Base-by-base conservation (phyloP, 176 grass and related monocot species). In the Paspalum notatum region DNA sequence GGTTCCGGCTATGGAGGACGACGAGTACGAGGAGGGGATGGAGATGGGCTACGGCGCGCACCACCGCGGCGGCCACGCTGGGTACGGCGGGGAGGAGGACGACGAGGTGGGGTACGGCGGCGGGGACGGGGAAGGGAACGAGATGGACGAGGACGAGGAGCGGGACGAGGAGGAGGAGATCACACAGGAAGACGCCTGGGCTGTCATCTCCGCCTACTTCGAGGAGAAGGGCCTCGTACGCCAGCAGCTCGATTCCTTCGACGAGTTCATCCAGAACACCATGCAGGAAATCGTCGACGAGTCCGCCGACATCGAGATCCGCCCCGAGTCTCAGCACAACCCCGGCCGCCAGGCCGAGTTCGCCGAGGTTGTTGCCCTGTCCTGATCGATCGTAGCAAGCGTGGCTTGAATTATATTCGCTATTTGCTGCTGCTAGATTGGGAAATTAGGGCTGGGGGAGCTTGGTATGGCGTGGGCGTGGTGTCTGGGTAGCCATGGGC, bases 211-310 rank as follows among this genome's bases (percentile, higher is more conserved):
- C 49, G 92, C 93, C 75, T 99, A 99, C 83, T 99, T 99, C 72
- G 89, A 95, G 86, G 96, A 99, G 84, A 99, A 99, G 82, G 96
- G 96, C 59, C 86, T 99, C 48, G 96, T 99, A 45, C 84, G 93
- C 15, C 92, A 99, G 88, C 90, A 99, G 79, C 90, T 99, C 26
- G 96, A 95, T 43, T 99, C 96, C 62, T 99, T 99, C 75, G 96
- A 99, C 45, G 89, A 93, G 90, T 99, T 99, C 74, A 99, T 99
- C 64, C 90, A 95, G 88, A 99, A 95, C 72, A 95, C 88, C 54
- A 99, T 95, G 96, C 96, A 99, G 79, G 96, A 99, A 66, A 99
- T 99, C 47, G 96, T 99, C 37, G 90, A 95, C 12, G 93, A 99
- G 75, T 95, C 96, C 2, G 93, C 90, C 4, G 88, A 95, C 66